Conservation (phyloP, 768 basidiomycete species). For the Daedaleopsis nitida region DNA sequence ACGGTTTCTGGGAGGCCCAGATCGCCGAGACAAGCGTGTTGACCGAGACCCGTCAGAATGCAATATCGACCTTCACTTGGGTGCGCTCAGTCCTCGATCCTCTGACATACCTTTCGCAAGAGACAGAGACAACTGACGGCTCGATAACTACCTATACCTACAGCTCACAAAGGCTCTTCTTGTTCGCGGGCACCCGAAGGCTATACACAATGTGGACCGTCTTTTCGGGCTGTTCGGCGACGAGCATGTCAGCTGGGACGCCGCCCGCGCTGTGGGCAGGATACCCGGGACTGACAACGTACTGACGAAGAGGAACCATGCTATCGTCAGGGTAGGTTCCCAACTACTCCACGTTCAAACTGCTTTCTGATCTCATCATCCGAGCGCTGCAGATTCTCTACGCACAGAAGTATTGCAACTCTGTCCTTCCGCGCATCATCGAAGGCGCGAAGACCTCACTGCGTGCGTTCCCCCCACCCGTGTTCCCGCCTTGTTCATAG, state of each 20-base stretch:
- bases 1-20: slow-evolving; percentile 50
- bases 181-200: slow-evolving; percentile 66
- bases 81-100: slow-evolving; percentile 43
- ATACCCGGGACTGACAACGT: slow-evolving; percentile 62
- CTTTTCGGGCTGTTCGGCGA: slow-evolving; percentile 77
- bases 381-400: slow-evolving; percentile 59
- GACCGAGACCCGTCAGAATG: slow-evolving; percentile 46
- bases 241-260: slow-evolving; percentile 62
- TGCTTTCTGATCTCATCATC: neutral
- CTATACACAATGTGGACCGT: slow-evolving; percentile 56
- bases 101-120: too few species aligned
- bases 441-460: slow-evolving; percentile 55
- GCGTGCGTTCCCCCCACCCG: neutral
- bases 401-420: slow-evolving; percentile 73
- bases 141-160: neutral
- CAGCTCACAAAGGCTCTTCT: slow-evolving; percentile 83
- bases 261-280: slow-evolving; percentile 74
- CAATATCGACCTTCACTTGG: slow-evolving; percentile 69
- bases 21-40: slow-evolving; percentile 40
- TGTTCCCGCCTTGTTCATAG: neutral
- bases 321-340: slow-evolving; percentile 66
- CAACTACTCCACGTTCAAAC: neutral
- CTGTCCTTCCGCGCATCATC: slow-evolving; percentile 74
- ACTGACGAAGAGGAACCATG: slow-evolving; percentile 77
- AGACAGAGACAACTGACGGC: too few species aligned